Conservation (phyloP, 768 basidiomycete species). For the Pseudohyphozyma bogoriensis region DNA sequence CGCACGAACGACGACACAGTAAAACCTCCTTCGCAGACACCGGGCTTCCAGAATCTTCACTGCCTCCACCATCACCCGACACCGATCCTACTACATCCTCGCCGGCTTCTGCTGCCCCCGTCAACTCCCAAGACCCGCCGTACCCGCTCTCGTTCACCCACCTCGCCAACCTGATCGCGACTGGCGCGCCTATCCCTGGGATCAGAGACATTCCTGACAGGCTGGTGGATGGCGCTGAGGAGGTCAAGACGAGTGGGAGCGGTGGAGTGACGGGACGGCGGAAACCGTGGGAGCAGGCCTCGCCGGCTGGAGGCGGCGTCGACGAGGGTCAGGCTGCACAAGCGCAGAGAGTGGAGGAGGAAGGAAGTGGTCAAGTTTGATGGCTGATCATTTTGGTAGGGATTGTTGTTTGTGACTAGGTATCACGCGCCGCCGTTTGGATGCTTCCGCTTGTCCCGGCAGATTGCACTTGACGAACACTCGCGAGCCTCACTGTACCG, state of each 20-base stretch:
- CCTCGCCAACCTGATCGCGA: conserved; percentile 29
- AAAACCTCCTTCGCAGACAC: background rate
- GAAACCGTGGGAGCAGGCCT: conserved; percentile 33
- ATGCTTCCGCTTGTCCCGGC: too few species aligned
- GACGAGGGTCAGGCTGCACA: background rate
- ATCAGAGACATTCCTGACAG: conserved; percentile 30
- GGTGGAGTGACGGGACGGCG: conserved; percentile 5
- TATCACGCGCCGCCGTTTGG: too few species aligned
- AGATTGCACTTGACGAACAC: too few species aligned
- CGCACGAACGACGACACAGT: background rate
- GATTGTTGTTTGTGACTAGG: too few species aligned
- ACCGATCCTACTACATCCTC: background rate
- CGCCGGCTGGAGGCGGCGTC: background rate
- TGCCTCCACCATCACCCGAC: background rate
- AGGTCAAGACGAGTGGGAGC: conserved; percentile 7
- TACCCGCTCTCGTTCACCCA: conserved; percentile 31
- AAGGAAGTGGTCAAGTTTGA: background rate
- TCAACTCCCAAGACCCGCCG: conserved; percentile 13
- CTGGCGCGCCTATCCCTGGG: conserved; percentile 29
- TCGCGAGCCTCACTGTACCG: too few species aligned
- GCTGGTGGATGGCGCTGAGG: conserved; percentile 17
- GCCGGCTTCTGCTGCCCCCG: background rate
- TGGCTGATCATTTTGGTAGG: background rate
- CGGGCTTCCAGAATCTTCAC: background rate
- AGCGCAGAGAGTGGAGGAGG: background rate